Base-by-base conservation (phyloP, 306 rosid genomes). In the Glycine tomentella region DNA sequence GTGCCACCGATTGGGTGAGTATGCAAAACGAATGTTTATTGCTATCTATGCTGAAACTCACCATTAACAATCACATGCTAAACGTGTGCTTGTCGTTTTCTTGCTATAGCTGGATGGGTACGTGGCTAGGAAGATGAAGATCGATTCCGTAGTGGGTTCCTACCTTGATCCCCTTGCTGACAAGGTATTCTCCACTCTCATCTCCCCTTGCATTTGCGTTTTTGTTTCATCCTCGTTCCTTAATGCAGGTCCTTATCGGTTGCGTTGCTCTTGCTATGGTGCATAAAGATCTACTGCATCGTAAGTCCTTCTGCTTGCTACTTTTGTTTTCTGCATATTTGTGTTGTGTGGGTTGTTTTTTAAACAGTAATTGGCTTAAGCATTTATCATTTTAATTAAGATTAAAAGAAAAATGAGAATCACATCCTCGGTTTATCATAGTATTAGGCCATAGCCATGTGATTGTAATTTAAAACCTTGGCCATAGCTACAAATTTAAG, bases 111-210 rank as follows among this genome's bases (percentile, higher is more conserved):
- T 95, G 63, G 99, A 95, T 84, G 99, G 99, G 55, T 90, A 90
- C 65, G 61, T 88, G 67, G 98, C 98, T 31, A 88, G 99, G 90
- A 91, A 88, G 88, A 88, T 95, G 99, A 92, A 83, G 84, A 93
- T 91, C 11, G 89, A 91, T 81, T 95, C 99, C 76, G 98, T 95
- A 38, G 99, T 93, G 71, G 99, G 99, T 72, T 95, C 98, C 38
- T 95, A 95, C 82, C 96, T 95, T 73, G 99, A 93, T 86, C 99
- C 99, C 61, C 93, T 95, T 57, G 99, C 99, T 61, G 99, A 95
- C 80, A 95, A 95, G 98, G 99, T 90, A 70, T 3, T 15, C 55
- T 44, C 34, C 55, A 10, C 38, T 69, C 0, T 46, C 15, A 2
- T 46, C 45, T 10, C 31, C 9, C 5, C 53, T 67, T 46, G 3